Evolutionary conservation across 2,329 filamentous ascomycete genomes (phyloP), one percentile per base, ranked within the genome.

Genomic region (Graphilbum ipis-grandicollis): DNA sequence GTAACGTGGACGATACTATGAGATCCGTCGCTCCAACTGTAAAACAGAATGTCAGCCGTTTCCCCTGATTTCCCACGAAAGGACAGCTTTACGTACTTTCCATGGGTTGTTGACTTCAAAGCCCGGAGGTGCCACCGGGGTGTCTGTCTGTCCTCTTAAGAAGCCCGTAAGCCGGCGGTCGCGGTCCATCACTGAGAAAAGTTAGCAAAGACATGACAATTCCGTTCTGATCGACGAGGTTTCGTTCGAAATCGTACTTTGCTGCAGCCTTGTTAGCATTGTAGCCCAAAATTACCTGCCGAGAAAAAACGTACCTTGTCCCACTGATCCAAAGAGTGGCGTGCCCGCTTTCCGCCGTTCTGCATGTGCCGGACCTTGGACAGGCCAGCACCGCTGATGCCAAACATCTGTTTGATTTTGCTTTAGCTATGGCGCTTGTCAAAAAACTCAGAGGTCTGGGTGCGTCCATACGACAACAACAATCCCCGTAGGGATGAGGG

Each of bases 121-220:
- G 28, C 71, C 72, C 15, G 58, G 50, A 15, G 72, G 71, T 18
- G 72, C 71, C 45, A 58, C 52, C 31, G 68, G 54, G 19, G 57
- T 59, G 50, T 73, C 68, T 39, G 58, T 63, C 49, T 77, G 72
- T 28, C 71, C 72, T 52, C 71, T 61, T 43, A 72, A 47, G 33
- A 55, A 59, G 33, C 72, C 71, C 8, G 72, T 76, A 43, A 77
- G 59, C 50, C 72, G 63, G 42, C 64, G 60, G 47, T 77, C 72
- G 48, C 72, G 69, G 39, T 72, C 64, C 71, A 76, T 75, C 72
- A 77, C 72, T 76, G 37, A n/a, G n/a, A n/a, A n/a, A n/a, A n/a
- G n/a, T n/a, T n/a, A n/a, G n/a, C n/a, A n/a, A n/a, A n/a, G n/a
- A n/a, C n/a, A n/a, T n/a, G n/a, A n/a, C n/a, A n/a, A n/a, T n/a